phyloP scores from a whole-genome alignment of 805 yeast species.

The Ogataea populi-albae region DNA sequence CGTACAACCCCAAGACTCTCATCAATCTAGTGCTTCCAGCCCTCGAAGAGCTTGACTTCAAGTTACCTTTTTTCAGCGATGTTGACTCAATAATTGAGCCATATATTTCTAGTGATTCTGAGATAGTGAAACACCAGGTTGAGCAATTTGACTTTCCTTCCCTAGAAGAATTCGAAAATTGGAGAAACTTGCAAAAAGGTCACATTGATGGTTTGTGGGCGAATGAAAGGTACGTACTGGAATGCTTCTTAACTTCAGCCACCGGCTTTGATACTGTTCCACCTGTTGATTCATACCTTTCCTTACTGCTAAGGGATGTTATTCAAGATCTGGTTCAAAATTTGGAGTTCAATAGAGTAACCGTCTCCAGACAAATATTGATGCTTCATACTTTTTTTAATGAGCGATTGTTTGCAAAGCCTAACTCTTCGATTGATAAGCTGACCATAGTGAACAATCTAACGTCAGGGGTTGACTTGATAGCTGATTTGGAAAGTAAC shows the following conservation, averaged over 20 bases:
- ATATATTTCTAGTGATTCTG: constrained; percentile 16
- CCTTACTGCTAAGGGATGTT: constrained; percentile 70
- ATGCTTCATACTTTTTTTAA: constrained; percentile 71
- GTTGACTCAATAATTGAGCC: constrained; percentile 21
- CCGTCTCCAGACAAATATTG: constrained; percentile 79
- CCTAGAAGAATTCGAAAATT: constrained; percentile 33
- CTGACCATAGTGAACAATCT: constrained; percentile 40
- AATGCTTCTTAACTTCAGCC: constrained; percentile 52
- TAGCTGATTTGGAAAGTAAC: constrained; percentile 27
- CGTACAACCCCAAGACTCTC: constrained; percentile 51
- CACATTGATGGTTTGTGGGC: constrained; percentile 68
- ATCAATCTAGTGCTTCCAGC: constrained; percentile 54
- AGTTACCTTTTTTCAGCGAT: constrained; percentile 39
- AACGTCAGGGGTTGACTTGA: constrained; percentile 39
- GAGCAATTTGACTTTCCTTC: constrained; percentile 31
- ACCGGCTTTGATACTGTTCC: constrained; percentile 69
- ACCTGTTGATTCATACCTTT: constrained; percentile 45
- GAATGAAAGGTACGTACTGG: constrained; percentile 57
- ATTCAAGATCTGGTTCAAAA: constrained; percentile 71
- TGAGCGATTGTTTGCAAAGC: constrained; percentile 58
- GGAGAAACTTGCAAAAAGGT: constrained; percentile 37
- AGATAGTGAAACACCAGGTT: constrained; percentile 24
- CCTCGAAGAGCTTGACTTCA: constrained; percentile 43
- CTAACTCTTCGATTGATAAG: constrained; percentile 77
- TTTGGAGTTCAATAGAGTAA: constrained; percentile 84